Evolutionary conservation across 768 basidiomycete species (phyloP).

Genomic region (Phlebiopsis flavidoalba): DNA sequence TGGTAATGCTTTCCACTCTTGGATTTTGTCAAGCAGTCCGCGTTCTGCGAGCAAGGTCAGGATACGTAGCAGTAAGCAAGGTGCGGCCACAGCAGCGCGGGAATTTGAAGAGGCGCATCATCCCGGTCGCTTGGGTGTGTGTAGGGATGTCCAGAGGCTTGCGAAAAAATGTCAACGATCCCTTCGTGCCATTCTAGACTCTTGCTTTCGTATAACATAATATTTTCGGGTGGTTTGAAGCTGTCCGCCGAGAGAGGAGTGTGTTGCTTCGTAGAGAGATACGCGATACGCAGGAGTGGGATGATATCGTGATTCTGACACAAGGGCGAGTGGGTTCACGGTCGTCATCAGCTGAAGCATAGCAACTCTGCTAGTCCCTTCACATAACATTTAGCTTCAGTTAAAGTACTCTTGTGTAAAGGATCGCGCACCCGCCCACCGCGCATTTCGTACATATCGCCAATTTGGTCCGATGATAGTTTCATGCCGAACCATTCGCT

Average conservation of each 20-base stretch:
- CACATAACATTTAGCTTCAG: background rate
- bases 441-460: background rate
- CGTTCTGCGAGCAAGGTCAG: constrained; percentile 26
- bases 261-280: background rate
- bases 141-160: background rate
- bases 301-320: background rate
- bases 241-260: background rate
- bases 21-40: constrained; percentile 15
- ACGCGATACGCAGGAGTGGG: background rate
- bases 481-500: background rate
- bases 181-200: background rate
- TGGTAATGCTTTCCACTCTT: constrained; percentile 21
- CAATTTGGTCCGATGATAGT: background rate
- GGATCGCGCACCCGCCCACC: background rate
- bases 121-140: background rate
- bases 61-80: constrained; percentile 23
- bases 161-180: background rate
- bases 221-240: background rate
- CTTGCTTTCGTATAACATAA: background rate
- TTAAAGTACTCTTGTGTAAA: background rate
- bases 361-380: background rate
- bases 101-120: constrained; percentile 18
- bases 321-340: background rate
- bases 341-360: background rate
- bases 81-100: constrained; percentile 22